These are phyloP conservation scores for Phytophthora palmivora DNA, from an alignment of 352 stramenopile genomes.

Conservation along the genomic window DNA sequence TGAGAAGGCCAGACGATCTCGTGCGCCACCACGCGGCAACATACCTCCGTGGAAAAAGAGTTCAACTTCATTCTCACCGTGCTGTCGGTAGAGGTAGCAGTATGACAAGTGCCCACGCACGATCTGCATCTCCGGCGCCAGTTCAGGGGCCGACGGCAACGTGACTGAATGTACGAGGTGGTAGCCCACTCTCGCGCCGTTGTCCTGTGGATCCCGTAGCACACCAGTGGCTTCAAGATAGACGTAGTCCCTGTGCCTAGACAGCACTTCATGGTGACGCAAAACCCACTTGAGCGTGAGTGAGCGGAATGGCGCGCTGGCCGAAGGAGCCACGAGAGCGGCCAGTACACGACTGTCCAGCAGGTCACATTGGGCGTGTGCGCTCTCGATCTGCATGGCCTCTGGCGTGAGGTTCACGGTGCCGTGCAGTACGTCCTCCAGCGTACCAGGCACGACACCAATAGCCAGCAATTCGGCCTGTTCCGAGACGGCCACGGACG, in stretches of 20 bases:
- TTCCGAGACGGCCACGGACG: conserved; percentile 19
- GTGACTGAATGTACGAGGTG: conserved; percentile 67
- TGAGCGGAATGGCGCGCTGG: conserved; percentile 59
- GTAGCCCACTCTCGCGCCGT: conserved; percentile 58
- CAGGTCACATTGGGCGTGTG: conserved; percentile 51
- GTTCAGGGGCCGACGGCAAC: conserved; percentile 53
- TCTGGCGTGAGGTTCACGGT: conserved; percentile 64
- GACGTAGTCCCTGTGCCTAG: conserved; percentile 70
- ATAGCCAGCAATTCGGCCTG: conserved; percentile 54
- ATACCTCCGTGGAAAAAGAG: conserved; percentile 66
- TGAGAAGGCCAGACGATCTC: conserved; percentile 52
- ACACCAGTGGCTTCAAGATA: conserved; percentile 72
- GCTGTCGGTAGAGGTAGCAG: conserved; percentile 58
- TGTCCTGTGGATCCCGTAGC: conserved; percentile 44
- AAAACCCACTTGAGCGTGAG: conserved; percentile 75
- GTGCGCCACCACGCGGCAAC: conserved; percentile 54
- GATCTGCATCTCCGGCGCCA: conserved; percentile 74
- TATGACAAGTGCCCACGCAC: conserved; percentile 64
- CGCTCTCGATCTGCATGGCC: conserved; percentile 68
- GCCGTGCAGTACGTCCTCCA: conserved; percentile 64
- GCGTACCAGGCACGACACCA: conserved; percentile 37
- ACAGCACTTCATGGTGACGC: conserved; percentile 60
- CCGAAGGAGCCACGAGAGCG: conserved; percentile 49
- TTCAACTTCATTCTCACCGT: conserved; percentile 45
- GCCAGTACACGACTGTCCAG: conserved; percentile 64